Base-by-base conservation (phyloP, 352 stramenopile genomes). In the Thalassiosira sp. region DNA sequence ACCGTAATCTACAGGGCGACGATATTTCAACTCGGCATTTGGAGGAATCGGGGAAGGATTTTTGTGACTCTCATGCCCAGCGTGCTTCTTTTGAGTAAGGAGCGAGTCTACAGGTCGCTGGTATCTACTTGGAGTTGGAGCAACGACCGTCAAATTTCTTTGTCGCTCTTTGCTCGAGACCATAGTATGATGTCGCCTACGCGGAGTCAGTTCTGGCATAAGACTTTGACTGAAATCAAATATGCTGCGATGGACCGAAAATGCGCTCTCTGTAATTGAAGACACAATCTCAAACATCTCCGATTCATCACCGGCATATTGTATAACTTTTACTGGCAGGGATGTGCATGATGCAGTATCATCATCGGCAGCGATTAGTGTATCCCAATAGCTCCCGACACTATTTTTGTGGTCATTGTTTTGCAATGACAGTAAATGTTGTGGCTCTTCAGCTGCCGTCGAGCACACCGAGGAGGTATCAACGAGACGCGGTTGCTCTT, bases 181-280 rank as follows among this genome's bases (percentile, higher is more conserved):
- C n/a, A n/a, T n/a, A n/a, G n/a, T n/a, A n/a, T n/a, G n/a, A n/a
- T n/a, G n/a, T n/a, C n/a, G n/a, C n/a, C n/a, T n/a, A n/a, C 49
- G 49, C 1, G 49, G 49, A 57, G 24, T 57, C 0, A 22, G 20
- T 24, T 57, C 49, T 40, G 20, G 24, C 49, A 57, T 57, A 10
- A 57, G 22, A 33, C 25, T 42, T 57, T 57, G 49, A 42, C 49
- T 42, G 25, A 57, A 57, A 35, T 57, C 24, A 42, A 57, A 57
- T 25, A 24, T 57, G 0, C 11, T 33, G 5, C 3, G 22, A 42
- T 42, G 22, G 20, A 57, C 11, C 15, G 27, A 57, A 57, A 20
- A 35, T 8, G 20, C 49, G 18, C 49, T 57, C 15, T 24, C 16
- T 33, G 49, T 40, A 57, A 57, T 20, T 10, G 49, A 57, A 11